Base-by-base conservation (phyloP, 2,329 filamentous ascomycete species). In the Coniochaeta pulveracea region DNA sequence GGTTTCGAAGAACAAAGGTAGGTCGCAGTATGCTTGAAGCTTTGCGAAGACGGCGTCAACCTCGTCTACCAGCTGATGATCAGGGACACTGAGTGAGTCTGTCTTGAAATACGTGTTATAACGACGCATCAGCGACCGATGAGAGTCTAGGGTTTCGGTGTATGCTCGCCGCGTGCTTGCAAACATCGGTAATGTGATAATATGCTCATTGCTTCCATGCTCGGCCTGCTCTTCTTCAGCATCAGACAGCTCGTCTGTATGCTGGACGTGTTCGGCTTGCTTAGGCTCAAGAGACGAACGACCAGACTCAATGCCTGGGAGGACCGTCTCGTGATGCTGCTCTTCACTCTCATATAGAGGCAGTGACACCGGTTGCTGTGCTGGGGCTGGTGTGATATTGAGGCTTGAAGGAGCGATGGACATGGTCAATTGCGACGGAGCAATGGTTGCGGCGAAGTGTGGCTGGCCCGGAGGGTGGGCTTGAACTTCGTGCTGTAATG, bases 161-260 rank as follows among this genome's bases (percentile, higher is more conserved):
- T 78, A 78, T 11, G 63, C 55, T 3, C 63, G 59, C 11, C 72
- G 63, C 7, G 61, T 56, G 33, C 61, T 69, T 10, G 69, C 57
- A 11, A 69, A 63, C 40, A 78, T 65, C 0, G 73, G 69, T 1
- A 80, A 52, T 1, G 74, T 76, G 19, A 79, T 52, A 4, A 66
- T 42, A 40, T 67, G 67, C 28, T 72, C 65, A 35, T 54, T 55
- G 12, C 44, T 40, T 17, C 49, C 55, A 4, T 46, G 22, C 11
- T 26, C 17, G 9, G 24, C 19, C n/a, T n/a, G n/a, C n/a, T n/a
- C n/a, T n/a, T n/a, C n/a, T n/a, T n/a, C n/a, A n/a, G n/a, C n/a
- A n/a, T n/a, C n/a, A n/a, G n/a, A n/a, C n/a, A n/a, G n/a, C n/a
- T n/a, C n/a, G n/a, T n/a, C n/a, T n/a, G n/a, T n/a, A n/a, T n/a